Conservation (phyloP, 1,284 basidiomycete species). For the Ganoderma lingzhi region DNA sequence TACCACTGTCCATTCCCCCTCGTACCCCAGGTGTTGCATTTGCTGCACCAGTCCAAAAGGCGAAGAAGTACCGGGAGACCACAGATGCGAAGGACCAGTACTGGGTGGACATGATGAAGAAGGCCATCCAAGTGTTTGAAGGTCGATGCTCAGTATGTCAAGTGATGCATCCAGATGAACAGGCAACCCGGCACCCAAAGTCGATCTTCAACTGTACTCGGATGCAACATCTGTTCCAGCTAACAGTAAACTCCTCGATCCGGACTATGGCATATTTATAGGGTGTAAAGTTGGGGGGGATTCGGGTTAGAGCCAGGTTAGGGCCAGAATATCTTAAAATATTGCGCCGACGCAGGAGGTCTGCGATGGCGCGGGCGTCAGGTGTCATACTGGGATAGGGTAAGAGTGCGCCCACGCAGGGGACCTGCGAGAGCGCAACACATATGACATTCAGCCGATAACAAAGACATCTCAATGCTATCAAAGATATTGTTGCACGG, state of each 20-base stretch:
- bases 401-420: no score
- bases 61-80: neutral
- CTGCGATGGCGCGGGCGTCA: no score
- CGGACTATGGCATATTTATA: neutral
- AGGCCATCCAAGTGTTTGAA: neutral
- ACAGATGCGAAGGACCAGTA: neutral
- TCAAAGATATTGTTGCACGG: no score
- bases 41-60: neutral
- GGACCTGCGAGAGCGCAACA: no score
- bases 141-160: neutral
- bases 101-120: neutral
- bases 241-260: neutral
- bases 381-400: no score
- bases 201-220: neutral
- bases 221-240: neutral
- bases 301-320: no score
- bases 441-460: no score
- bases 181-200: neutral
- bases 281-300: no score
- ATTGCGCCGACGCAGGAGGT: no score
- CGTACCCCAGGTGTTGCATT: neutral
- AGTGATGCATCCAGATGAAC: neutral
- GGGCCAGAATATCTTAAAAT: no score
- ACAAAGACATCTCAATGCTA: no score
- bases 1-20: no score